Evolutionary conservation across 805 yeast genomes (phyloP), one percentile per base, ranked within the genome.

Genomic region (Metahyphopichia silvanorum): DNA sequence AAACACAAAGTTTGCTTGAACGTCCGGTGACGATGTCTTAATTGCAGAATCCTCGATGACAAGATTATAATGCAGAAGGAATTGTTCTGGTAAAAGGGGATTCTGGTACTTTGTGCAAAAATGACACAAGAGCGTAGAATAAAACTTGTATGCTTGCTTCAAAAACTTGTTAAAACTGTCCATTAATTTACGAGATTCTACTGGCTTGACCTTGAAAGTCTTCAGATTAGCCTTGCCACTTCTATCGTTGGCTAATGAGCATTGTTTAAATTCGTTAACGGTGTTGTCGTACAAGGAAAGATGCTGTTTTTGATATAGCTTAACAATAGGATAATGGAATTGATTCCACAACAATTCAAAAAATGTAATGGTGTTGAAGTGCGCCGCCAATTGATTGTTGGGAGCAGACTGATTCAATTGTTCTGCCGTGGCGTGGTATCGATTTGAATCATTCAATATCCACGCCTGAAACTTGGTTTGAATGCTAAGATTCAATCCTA

Each of bases 311-410:
- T 74, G 78, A 44, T 70, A 80, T 49, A 69, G 69, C 43, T 77
- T 79, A 39, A 81, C 67, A 2, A 77, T 71, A 2, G 86, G 86
- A 44, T 78, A 77, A 43, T 78, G 82, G 40, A 82, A 67, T 4
- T 76, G 75, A 20, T 63, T 50, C 88, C 88, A 82, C 14, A 77
- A 53, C 4, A 52, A 44, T 32, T 77, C 82, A 13, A 66, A 42
- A 28, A 45, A 51, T 12, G 49, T 47, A 17, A 60, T 54, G 29
- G 69, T 62, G 4, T 37, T 44, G 37, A 82, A 63, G 8, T 9
- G 12, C 7, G 13, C 12, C 5, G 73, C 53, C 2, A 51, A 48
- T 5, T 49, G 46, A 7, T 41, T 23, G 16, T 29, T 35, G 33
- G 12, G 31, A 6, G 20, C 24, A 6, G 29, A 20, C 10, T 32